Base-by-base conservation (phyloP, 2,329 filamentous ascomycete genomes). In the Chaetomium globosum region DNA sequence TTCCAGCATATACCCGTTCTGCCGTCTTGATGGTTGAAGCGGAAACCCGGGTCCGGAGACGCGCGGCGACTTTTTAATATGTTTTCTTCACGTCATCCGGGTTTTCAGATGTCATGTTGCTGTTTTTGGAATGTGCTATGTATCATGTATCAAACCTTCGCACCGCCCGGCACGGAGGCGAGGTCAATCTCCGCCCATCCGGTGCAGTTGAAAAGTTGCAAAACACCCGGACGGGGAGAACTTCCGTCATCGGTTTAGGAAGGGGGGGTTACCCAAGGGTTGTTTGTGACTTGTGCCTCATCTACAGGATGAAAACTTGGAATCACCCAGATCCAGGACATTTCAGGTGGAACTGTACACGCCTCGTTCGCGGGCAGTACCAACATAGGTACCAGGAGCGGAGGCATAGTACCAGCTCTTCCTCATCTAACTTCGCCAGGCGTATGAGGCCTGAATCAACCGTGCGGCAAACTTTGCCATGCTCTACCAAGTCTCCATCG, bases 1-100 rank as follows among this genome's bases (percentile, higher is more conserved):
- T 57, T 12, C 19, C 36, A 30, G 55, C 19, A 59, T 51, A 59
- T 31, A 52, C 43, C 57, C 57, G 57, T 51, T 30, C 43, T 48
- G n/a, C 57, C 28, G 43, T 36, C 4, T 33, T 7, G 28, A 23
- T 51, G 23, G 30, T 13, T 23, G 30, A 36, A 59, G n/a, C 6
- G 46, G 57, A 52, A 59, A 59, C 28, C 57, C 28, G 57, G 57
- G 13, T 21, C 19, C 4, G 46, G 28, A 36, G n/a, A 21, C 7
- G 33, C 23, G n/a, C 31, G 39, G 39, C 39, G 21, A 28, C 19
- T 16, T 30, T 23, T 46, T 28, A 28, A 30, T 6, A 49, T 59
- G 49, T 6, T 5, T 33, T 21, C 52, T 26, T 36, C 53, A 33
- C 31, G 8, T 9, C 7, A 55, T 36, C 52, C 52, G 8, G 52